Evolutionary conservation across 2,329 filamentous ascomycete species (phyloP).

Genomic region (Verticillium longisporum): DNA sequence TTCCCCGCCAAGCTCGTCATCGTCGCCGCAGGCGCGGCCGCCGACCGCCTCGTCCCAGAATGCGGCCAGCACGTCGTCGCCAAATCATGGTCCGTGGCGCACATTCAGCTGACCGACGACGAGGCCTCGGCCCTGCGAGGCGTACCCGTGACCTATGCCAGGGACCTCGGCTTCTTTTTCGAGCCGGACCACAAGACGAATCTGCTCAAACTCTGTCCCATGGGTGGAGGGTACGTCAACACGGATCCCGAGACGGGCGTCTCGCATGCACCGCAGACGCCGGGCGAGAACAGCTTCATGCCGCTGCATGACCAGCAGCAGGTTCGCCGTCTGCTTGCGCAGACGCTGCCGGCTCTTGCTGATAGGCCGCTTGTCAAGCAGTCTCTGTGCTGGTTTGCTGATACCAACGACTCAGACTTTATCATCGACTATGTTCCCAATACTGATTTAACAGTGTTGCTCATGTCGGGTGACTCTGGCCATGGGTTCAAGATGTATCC

Average conservation of each 20-base stretch:
- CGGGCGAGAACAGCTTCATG: constrained; percentile 37
- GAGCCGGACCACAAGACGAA: constrained; percentile 54
- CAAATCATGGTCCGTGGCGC: constrained; percentile 52
- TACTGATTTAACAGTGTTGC: constrained; percentile 32
- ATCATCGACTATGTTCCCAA: constrained; percentile 53
- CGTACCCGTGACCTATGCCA: constrained; percentile 53
- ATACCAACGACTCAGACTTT: constrained; percentile 53
- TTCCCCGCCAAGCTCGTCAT: constrained; percentile 31
- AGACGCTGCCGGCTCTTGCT: constrained; percentile 45
- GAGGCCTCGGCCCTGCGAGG: constrained; percentile 47
- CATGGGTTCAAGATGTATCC: constrained; percentile 60
- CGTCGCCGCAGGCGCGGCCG: constrained; percentile 44
- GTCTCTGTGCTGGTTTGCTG: constrained; percentile 58
- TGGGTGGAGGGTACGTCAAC: constrained; percentile 51
- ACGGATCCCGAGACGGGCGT: constrained; percentile 19
- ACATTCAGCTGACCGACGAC: constrained; percentile 47
- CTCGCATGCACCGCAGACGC: constrained; percentile 27
- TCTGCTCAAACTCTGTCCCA: constrained; percentile 53
- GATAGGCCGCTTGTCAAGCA: constrained; percentile 49
- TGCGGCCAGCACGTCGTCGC: constrained; percentile 44
- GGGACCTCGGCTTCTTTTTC: constrained; percentile 60
- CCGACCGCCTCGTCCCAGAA: constrained; percentile 37
- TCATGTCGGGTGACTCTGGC: constrained; percentile 52
- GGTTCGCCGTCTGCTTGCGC: constrained; percentile 39
- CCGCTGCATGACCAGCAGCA: constrained; percentile 45